Conservation (phyloP, 78 protist genomes). For the Guillardia theta region DNA sequence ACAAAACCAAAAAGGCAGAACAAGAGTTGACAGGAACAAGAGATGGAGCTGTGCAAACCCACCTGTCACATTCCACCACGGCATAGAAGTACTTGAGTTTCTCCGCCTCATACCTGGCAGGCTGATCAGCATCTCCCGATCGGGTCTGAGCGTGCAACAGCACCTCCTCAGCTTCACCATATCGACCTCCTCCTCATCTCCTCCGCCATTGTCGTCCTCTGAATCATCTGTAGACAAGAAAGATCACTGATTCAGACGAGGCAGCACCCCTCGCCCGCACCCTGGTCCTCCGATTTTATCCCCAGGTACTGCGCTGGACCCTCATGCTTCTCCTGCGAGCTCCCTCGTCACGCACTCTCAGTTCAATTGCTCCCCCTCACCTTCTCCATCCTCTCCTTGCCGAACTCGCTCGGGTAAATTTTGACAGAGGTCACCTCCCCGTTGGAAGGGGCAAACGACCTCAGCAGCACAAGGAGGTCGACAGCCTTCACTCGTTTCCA, state of each 20-base stretch:
- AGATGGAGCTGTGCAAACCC: no score
- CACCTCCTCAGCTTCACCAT: background rate
- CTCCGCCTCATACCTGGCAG: constrained; percentile 13
- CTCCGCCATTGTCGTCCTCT: background rate
- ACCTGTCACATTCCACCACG: constrained; percentile 13
- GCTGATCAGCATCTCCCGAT: background rate
- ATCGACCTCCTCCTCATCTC: background rate
- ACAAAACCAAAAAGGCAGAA: no score
- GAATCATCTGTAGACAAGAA: no score
- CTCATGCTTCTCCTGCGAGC: no score
- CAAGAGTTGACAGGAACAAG: no score
- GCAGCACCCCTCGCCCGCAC: background rate
- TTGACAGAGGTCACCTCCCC: background rate
- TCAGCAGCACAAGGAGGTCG: constrained; percentile 3
- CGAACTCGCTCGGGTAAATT: constrained; percentile 9
- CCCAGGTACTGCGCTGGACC: background rate
- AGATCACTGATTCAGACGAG: no score
- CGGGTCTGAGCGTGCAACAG: background rate
- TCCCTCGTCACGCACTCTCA: no score
- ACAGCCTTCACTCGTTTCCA: constrained; percentile 19
- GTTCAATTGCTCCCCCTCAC: background rate
- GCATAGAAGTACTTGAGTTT: constrained; percentile 44
- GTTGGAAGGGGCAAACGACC: constrained; percentile 29
- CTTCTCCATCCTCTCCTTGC: constrained; percentile 2
- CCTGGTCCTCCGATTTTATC: background rate